Evolutionary conservation across 352 stramenopile genomes (phyloP), one percentile per base, ranked within the genome.

Genomic region (Globisporangium alternatum): DNA sequence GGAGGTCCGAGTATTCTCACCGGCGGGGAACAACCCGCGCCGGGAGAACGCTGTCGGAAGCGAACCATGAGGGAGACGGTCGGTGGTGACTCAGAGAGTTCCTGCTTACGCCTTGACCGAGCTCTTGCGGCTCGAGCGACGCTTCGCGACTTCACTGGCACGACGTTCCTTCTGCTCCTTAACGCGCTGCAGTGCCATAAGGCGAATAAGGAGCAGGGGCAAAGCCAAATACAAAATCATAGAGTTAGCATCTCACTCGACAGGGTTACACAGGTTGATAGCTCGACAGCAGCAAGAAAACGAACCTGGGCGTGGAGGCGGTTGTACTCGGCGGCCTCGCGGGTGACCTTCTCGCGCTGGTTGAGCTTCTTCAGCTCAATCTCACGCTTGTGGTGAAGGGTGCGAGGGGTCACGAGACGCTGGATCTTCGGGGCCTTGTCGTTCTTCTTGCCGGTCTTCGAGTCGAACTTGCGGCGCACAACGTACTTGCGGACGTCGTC

Each of bases 401-500:
- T 91, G 60, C 97, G 85, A 25, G 98, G 98, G 66, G 98, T 99
- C 56, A 99, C 92, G 54, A 99, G 90, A 88, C 98, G 96, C 87
- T 99, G 98, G 84, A 99, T 99, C 88, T 99, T 99, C 65, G 98
- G 97, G 44, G 93, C 87, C 91, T 99, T 99, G 83, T 96, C 91
- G 62, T 98, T 89, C 74, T 95, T 97, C 88, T 99, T 98, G 74
- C 97, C 98, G 60, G 97, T 99, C 89, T 99, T 99, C 76, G 97
- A 98, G 55, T 97, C 98, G 82, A 99, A 99, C 72, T 97, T 98
- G 78, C 97, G 97, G 66, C 88, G 83, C 74, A 99, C 99, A 41
- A 99, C 97, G 81, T 98, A 99, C 88, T 99, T 99, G 66, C 94
- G 88, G 41, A 99, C 96, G 87, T 99, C 98, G 78, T 99, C 98